A percentile compares a stretch with the other conserved stretches of the same genome.
Evolutionary conservation across 2,329 filamentous ascomycete genomes (phyloP).

Genomic region (Zelopaecilomyces penicillatus): DNA sequence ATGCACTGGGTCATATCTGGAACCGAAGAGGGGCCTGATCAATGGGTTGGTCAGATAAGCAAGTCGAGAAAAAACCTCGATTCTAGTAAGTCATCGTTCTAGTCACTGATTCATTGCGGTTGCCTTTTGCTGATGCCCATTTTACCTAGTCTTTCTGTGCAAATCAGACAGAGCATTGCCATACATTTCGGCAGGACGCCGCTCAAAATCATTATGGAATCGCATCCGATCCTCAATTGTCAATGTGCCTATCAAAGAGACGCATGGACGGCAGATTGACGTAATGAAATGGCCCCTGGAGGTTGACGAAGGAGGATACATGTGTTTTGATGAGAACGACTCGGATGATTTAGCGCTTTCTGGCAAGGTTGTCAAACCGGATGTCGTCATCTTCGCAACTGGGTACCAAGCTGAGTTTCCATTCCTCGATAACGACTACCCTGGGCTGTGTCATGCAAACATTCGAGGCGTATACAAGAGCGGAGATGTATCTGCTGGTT

Average conservation of each 20-base stretch:
- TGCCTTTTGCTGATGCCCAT: neutral
- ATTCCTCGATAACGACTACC: constrained; percentile 31
- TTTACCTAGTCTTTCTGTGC: constrained; percentile 31
- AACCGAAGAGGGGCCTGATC: constrained; percentile 36
- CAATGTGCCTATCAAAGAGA: constrained; percentile 31
- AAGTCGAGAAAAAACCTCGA: constrained; percentile 27
- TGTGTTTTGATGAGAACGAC: constrained; percentile 26
- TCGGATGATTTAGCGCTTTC: constrained; percentile 15
- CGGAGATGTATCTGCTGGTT: constrained; percentile 30
- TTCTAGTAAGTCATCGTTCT: constrained; percentile 17
- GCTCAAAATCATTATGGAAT: constrained; percentile 23
- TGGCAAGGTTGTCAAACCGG: constrained; percentile 27
- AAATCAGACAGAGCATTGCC: constrained; percentile 35
- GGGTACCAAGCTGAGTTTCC: constrained; percentile 35
- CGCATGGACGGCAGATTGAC: constrained; percentile 31
- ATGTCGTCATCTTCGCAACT: constrained; percentile 38
- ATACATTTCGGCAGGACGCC: constrained; percentile 31
- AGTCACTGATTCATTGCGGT: neutral
- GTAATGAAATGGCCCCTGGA: constrained; percentile 34
- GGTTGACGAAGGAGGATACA: constrained; percentile 27
- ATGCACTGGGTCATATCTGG: constrained; percentile 37
- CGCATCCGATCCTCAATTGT: constrained; percentile 29
- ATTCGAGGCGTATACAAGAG: constrained; percentile 45
- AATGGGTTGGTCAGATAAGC: constrained; percentile 38
- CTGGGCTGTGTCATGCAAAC: constrained; percentile 37